phyloP scores from a whole-genome alignment of 371 early-diverging fungal genomes.

The Funneliformis caledonium region DNA sequence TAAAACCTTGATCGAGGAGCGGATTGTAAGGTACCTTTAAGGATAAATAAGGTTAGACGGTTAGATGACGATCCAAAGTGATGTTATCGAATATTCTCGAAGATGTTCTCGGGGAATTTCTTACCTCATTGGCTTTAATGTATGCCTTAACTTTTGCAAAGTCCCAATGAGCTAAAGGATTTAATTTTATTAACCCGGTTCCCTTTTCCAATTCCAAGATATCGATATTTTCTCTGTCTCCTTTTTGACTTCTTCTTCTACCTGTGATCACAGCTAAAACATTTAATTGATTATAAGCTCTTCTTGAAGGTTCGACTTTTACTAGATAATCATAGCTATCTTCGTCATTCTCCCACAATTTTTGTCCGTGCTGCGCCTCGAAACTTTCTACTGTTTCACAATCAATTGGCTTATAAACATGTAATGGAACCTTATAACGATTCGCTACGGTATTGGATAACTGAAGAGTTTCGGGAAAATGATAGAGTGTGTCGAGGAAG shows the following conservation, averaged over 20 bases:
- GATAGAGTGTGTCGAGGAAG: slow-evolving; percentile 91
- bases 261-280: slow-evolving; percentile 88
- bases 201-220: slow-evolving; percentile 81
- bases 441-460: slow-evolving; percentile 68
- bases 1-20: slow-evolving; percentile 88
- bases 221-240: slow-evolving; percentile 75
- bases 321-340: slow-evolving; percentile 87
- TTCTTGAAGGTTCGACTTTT: slow-evolving; percentile 91
- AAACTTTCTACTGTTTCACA: slow-evolving; percentile 69
- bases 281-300: slow-evolving; percentile 78
- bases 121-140: slow-evolving; percentile 72
- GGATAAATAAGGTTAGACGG: neutral
- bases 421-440: slow-evolving; percentile 74
- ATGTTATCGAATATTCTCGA: neutral
- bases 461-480: slow-evolving; percentile 88
- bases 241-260: slow-evolving; percentile 88
- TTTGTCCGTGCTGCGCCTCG: slow-evolving; percentile 70
- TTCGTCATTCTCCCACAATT: slow-evolving; percentile 83
- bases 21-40: slow-evolving; percentile 82
- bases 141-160: slow-evolving; percentile 87
- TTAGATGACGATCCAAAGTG: neutral
- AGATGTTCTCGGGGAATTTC: too few species aligned
- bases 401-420: slow-evolving; percentile 74
- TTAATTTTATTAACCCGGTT: slow-evolving; percentile 85
- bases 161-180: slow-evolving; percentile 89